A percentile compares a stretch with the other conserved stretches of the same genome.
phyloP scores from a whole-genome alignment of 768 basidiomycete species.

The Boletus bicolor region DNA sequence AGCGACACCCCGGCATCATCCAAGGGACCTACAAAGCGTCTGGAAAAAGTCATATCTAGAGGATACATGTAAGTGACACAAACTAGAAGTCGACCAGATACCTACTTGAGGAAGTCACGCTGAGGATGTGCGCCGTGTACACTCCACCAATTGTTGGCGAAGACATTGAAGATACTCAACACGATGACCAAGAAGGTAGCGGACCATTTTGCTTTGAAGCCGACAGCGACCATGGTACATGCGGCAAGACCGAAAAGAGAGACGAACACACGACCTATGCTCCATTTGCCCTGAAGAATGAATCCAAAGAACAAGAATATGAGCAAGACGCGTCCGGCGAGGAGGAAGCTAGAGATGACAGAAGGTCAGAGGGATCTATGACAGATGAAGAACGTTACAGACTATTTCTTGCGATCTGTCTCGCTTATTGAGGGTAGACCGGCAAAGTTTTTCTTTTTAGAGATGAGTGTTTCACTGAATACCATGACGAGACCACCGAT shows the following conservation, averaged over 20 bases:
- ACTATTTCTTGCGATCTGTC: slow-evolving; percentile 99
- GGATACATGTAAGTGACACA: slow-evolving; percentile 21
- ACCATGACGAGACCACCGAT: slow-evolving; percentile 99
- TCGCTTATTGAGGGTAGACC: slow-evolving; percentile 89
- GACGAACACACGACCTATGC: slow-evolving; percentile 78
- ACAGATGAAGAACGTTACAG: slow-evolving; percentile 26
- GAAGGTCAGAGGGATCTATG: slow-evolving; percentile 1
- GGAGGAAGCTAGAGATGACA: slow-evolving; percentile 70
- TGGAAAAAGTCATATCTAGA: slow-evolving; percentile 98
- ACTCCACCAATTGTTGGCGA: slow-evolving; percentile 99
- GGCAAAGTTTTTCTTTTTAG: slow-evolving; percentile 83
- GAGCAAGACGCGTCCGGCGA: slow-evolving; percentile 93
- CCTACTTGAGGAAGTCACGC: slow-evolving; percentile 95
- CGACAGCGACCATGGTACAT: slow-evolving; percentile 94
- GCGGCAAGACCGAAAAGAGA: slow-evolving; percentile 88
- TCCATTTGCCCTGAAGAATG: slow-evolving; percentile 92
- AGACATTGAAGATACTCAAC: slow-evolving; percentile 92
- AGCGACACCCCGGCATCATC: not conserved
- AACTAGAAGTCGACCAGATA: slow-evolving; percentile 5
- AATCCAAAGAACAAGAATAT: slow-evolving; percentile 99
- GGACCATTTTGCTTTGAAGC: slow-evolving; percentile 99
- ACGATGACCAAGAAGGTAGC: slow-evolving; percentile 92
- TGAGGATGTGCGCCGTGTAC: slow-evolving; percentile 91
- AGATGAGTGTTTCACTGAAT: slow-evolving; percentile 92
- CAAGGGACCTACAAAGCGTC: slow-evolving; percentile 61